Conservation (phyloP, 345 rosid species). For the Camelina neglecta region DNA sequence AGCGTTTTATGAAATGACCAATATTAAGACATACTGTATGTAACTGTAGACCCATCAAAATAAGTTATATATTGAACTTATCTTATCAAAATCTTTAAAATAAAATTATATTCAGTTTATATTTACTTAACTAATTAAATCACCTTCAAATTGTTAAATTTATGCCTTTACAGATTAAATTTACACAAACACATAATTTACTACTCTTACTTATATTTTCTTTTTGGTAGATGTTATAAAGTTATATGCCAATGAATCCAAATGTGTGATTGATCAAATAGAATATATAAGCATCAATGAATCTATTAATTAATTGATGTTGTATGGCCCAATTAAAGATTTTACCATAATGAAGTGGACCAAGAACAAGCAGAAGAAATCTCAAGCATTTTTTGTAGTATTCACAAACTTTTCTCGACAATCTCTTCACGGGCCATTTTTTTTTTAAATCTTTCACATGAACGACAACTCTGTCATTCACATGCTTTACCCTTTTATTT, state of each 20-base stretch:
- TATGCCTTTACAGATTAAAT: neutral
- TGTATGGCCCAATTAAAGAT: conserved; percentile 33
- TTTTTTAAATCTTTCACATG: conserved; percentile 33
- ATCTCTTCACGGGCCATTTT: conserved; percentile 45
- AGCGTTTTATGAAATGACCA: neutral
- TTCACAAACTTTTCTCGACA: conserved; percentile 41
- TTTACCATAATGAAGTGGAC: conserved; percentile 45
- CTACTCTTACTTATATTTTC: neutral
- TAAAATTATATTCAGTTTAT: neutral
- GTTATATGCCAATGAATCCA: conserved; percentile 21
- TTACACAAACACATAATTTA: neutral
- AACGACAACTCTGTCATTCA: conserved; percentile 46
- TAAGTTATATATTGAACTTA: neutral
- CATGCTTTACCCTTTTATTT: conserved; percentile 39
- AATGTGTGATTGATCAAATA: conserved; percentile 7
- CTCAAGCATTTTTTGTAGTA: conserved; percentile 33
- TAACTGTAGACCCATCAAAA: neutral
- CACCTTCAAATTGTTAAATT: neutral
- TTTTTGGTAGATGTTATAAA: conserved; percentile 15
- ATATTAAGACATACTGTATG: neutral
- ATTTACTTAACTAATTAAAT: neutral
- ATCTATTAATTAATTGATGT: conserved; percentile 7
- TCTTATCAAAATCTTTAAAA: neutral
- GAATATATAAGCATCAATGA: conserved; percentile 6
- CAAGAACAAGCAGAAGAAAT: conserved; percentile 39